A percentile compares a stretch with the other conserved stretches of the same genome.
Conservation (phyloP, 176 grass and related monocot genomes). For the Bromus sterilis region DNA sequence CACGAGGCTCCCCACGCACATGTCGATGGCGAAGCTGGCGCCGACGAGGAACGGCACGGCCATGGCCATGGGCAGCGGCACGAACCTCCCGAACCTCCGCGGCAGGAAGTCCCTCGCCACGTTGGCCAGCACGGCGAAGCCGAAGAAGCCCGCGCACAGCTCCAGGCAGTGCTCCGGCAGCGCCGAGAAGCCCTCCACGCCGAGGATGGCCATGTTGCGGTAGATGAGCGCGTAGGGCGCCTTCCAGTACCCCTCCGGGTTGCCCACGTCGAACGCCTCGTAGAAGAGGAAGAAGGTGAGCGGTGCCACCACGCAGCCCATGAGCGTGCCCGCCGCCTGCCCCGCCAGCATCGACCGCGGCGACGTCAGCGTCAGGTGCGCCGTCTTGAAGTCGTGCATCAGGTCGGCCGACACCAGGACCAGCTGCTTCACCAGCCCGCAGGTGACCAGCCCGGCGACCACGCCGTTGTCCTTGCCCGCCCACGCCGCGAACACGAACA, state of each 20-base stretch:
- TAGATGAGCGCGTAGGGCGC: conserved; percentile 96
- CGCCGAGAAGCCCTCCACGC: conserved; percentile 79
- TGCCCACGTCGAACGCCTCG: conserved; percentile 80
- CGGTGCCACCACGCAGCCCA: conserved; percentile 90
- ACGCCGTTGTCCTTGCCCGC: conserved; percentile 79
- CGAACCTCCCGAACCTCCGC: conserved; percentile 25
- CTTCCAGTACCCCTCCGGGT: conserved; percentile 81
- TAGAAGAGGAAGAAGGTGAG: conserved; percentile 95
- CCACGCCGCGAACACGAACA: conserved; percentile 83
- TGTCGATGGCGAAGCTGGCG: conserved; percentile 92
- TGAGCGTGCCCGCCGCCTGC: conserved; percentile 67
- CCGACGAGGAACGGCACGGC: conserved; percentile 91
- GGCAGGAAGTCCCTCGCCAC: conserved; percentile 63
- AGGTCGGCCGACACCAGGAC: conserved; percentile 84
- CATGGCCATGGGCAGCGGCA: conserved; percentile 98
- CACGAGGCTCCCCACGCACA: conserved; percentile 78
- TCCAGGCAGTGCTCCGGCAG: conserved; percentile 73
- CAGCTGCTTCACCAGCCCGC: conserved; percentile 77
- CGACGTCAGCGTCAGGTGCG: conserved; percentile 87
- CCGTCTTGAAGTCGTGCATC: conserved; percentile 98
- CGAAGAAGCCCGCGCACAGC: conserved; percentile 83
- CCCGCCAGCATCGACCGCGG: conserved; percentile 86
- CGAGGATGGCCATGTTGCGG: conserved; percentile 95
- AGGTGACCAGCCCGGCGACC: conserved; percentile 63
- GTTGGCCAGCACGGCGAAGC: conserved; percentile 62